Base-by-base conservation (phyloP, 352 stramenopile species). In the Pythium volutum region DNA sequence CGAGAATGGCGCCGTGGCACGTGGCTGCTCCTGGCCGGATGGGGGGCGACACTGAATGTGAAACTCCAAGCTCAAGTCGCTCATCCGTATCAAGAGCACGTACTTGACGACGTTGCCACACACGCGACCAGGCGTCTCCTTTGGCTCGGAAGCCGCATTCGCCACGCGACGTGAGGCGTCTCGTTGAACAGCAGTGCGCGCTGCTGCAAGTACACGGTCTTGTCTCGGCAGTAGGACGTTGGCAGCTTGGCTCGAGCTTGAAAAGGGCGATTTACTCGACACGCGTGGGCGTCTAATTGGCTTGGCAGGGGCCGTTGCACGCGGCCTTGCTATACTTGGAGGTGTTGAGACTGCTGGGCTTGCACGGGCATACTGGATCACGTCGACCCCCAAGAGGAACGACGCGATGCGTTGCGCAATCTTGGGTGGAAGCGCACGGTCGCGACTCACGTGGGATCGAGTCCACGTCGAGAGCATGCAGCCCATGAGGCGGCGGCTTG, bases 341-440 rank as follows among this genome's bases (percentile, higher is more conserved):
- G 49, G 29, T 1, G n/a, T 18, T 4, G 15, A 29, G 10, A 41
- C 15, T 14, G 31, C 11, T 6, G 49, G 49, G 34, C 20, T 43
- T 36, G 31, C 29, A 5, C 38, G 29, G 3, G n/a, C 15, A 22
- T 31, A 45, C 20, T 55, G 49, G 22, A 55, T 27, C 18, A 55
- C 33, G 4, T 55, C 49, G 29, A 55, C 33, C 7, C 49, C 49
- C 15, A 55, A 36, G 26, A 55, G 29, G 12, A 55, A 55, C 14
- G 49, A 31, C 20, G 49, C 49, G 11, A 45, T 43, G 18, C 33
- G 18, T 18, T 2, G n/a, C 18, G 43, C 29, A 18, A 55, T n/a
- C n/a, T n/a, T n/a, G n/a, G n/a, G n/a, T n/a, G n/a, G n/a, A n/a
- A n/a, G n/a, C n/a, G n/a, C n/a, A n/a, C n/a, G n/a, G n/a, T n/a